Evolutionary conservation across 495 filamentous ascomycete species (phyloP), one percentile per base, ranked within the genome.

Genomic region (Aspergillus indologenus): DNA sequence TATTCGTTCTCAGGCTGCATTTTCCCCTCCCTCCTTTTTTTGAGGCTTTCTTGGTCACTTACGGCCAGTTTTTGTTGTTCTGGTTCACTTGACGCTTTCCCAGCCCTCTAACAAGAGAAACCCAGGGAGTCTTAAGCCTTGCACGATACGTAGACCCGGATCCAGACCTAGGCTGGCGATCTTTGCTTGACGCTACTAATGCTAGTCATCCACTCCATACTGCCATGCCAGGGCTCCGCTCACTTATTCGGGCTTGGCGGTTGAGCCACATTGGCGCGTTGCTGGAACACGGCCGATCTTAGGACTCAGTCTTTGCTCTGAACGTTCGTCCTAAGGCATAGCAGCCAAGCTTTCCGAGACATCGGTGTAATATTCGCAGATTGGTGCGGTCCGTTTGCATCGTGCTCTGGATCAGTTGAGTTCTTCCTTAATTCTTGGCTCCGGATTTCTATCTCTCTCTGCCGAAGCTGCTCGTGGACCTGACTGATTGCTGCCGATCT

Each of bases 381-480:
- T 47, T 49, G 43, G 40, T 23, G 44, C 24, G 20, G 31, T 50
- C 61, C 60, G 62, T 63, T 68, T 68, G 65, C 57, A 63, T 42
- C 40, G 22, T 7, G 48, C 23, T 51, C 48, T 51, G 6, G 23
- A n/a, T 45, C 34, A 17, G 18, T 18, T n/a, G 14, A 17, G 48
- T 14, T 54, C 45, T 29, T 54, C 19, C 52, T 24, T 21, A 46
- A n/a, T 29, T 49, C 21, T 59, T 48, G 50, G 31, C 54, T 48
- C 45, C 51, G 58, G 57, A 51, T 46, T 44, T 47, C 51, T 44
- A 34, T 56, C 34, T 47, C 55, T 49, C 34, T 53, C 34, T 52
- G 34, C 31, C 21, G 46, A 45, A 45, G 45, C 29, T 45, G 29
- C 45, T 54, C 23, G 53, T 60, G 55, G 19, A 48, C 40, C 42